Conservation (phyloP, 371 early-diverging fungal genomes). For the Mortierella sp. region DNA sequence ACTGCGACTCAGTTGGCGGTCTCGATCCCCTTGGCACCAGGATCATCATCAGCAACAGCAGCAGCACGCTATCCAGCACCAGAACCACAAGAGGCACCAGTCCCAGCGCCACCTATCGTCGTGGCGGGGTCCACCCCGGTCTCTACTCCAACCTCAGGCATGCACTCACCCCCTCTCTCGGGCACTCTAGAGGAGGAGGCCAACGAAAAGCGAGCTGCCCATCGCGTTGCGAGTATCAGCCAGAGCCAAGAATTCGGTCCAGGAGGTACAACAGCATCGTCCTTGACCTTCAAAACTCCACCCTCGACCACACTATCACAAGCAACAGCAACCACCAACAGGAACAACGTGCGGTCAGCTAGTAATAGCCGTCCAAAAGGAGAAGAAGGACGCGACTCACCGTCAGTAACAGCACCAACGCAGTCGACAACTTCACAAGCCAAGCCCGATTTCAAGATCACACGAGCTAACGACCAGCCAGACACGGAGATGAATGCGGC, state of each 20-base stretch:
- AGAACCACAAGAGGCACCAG: not conserved
- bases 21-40: slow-evolving; percentile 17
- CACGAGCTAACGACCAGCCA: not conserved
- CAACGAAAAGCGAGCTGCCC: slow-evolving; percentile 25
- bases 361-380: not conserved
- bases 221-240: not conserved
- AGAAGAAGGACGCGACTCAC: not conserved
- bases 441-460: not conserved
- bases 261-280: not conserved
- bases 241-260: not conserved
- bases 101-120: not conserved
- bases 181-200: slow-evolving; percentile 31
- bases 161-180: slow-evolving; percentile 53
- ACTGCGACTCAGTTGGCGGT: slow-evolving; percentile 21
- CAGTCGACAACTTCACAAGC: not conserved
- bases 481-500: not conserved
- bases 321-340: not conserved
- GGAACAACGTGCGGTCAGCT: not conserved
- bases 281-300: not conserved
- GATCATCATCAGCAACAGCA: not conserved
- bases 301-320: not conserved
- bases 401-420: not conserved
- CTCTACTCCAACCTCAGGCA: slow-evolving; percentile 38
- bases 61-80: not conserved
- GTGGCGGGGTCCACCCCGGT: slow-evolving; percentile 14